phyloP scores from a whole-genome alignment of 257 asterid genomes.

The Schizonepeta tenuifolia region DNA sequence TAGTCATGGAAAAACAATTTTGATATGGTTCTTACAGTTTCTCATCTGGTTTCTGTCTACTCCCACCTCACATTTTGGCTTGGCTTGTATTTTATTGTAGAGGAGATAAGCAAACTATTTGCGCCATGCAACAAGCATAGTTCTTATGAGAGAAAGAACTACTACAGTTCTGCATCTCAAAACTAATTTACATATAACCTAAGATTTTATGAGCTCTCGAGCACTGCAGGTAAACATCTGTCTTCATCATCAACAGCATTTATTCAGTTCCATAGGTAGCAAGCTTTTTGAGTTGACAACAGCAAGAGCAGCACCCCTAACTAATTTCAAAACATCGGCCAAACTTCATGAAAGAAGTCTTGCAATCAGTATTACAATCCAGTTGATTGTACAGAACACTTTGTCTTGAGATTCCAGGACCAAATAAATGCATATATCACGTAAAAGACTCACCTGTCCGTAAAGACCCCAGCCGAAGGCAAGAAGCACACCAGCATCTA shows the following conservation, averaged over 20 bases:
- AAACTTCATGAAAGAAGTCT: conserved; percentile 2
- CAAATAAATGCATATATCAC: conserved; percentile 9
- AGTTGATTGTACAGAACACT: neutral
- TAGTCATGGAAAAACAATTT: conserved; percentile 3
- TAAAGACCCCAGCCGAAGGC: conserved; percentile 86
- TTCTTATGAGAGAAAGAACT: neutral
- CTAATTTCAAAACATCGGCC: neutral
- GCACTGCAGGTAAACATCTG: neutral
- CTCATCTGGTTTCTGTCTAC: conserved; percentile 3
- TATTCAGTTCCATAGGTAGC: neutral
- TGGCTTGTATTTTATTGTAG: conserved; percentile 1
- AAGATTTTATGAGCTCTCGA: conserved; percentile 8
- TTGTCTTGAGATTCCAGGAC: conserved; percentile 14
- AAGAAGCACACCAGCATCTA: conserved; percentile 72
- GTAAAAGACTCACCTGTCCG: conserved; percentile 59
- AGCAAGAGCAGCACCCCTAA: neutral
- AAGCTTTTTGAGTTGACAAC: conserved; percentile 16
- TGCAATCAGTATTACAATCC: conserved; percentile 8
- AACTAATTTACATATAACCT: conserved; percentile 1
- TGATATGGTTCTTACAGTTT: neutral
- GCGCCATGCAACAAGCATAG: conserved; percentile 17
- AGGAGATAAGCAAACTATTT: neutral
- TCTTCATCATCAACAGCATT: neutral
- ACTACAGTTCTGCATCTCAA: conserved; percentile 15
- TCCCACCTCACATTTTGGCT: conserved; percentile 1